Conservation (phyloP, 2,329 filamentous ascomycete genomes). For the Aspergillus costaricaensis region DNA sequence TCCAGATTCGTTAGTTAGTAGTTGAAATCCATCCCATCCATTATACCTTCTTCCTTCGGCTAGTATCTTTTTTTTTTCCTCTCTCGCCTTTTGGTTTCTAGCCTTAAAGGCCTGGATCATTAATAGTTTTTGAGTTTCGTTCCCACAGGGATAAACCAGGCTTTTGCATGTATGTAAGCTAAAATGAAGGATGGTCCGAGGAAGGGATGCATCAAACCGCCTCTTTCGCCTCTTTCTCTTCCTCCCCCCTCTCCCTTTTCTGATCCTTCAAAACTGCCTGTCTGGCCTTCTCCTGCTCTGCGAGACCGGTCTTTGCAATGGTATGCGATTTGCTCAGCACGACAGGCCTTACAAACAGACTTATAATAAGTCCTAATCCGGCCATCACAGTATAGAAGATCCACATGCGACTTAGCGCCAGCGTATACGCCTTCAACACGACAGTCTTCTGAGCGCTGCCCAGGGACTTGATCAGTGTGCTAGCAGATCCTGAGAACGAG, state of each 20-base stretch:
- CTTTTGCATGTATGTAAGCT: too few relatives aligned
- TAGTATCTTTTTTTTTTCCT: neutral
- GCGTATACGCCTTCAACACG: conserved; percentile 46
- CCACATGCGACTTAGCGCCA: conserved; percentile 52
- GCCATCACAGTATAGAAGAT: conserved; percentile 50
- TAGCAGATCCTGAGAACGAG: conserved; percentile 40
- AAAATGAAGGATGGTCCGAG: too few relatives aligned
- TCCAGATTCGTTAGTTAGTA: too few relatives aligned
- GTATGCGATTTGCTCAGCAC: conserved; percentile 46
- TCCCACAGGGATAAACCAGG: too few relatives aligned
- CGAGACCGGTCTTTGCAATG: conserved; percentile 48
- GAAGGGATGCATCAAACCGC: conserved; percentile 4
- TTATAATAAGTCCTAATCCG: conserved; percentile 41
- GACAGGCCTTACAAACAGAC: conserved; percentile 41
- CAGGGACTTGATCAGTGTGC: conserved; percentile 37
- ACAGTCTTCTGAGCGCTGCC: conserved; percentile 33
- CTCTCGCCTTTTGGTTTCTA: neutral
- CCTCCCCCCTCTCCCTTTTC: conserved; percentile 51
- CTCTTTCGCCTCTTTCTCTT: conserved; percentile 65
- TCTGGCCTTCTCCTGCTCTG: conserved; percentile 46
- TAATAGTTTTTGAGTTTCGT: too few relatives aligned
- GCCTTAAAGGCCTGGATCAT: neutral
- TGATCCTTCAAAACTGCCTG: conserved; percentile 35
- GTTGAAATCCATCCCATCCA: too few relatives aligned
- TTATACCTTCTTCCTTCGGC: neutral